Evolutionary conservation across 768 basidiomycete species (phyloP).

Genomic region (Xanthoconium purpureum): DNA sequence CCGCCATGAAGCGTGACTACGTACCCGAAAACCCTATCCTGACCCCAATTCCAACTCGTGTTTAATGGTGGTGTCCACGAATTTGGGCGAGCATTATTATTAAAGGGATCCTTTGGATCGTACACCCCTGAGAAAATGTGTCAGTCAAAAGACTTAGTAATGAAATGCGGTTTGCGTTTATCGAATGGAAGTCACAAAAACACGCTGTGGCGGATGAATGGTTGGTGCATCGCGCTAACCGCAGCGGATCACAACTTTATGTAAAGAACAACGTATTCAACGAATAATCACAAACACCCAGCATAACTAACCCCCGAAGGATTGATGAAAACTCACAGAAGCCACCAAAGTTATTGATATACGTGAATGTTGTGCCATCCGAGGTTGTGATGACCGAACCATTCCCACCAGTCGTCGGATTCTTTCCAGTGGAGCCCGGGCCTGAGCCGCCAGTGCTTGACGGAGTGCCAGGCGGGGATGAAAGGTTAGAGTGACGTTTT

Average conservation of each 20-base stretch:
- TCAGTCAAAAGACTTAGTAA: background rate
- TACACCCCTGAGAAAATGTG: constrained; percentile 46
- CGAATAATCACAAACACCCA: background rate
- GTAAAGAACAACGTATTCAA: background rate
- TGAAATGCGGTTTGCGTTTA: background rate
- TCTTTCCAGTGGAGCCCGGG: constrained; percentile 8
- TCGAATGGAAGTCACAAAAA: background rate
- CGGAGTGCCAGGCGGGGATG: background rate
- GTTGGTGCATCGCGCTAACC: background rate
- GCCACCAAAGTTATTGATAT: constrained; percentile 75
- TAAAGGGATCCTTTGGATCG: constrained; percentile 72
- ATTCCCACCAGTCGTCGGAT: constrained; percentile 51
- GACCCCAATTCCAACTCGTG: constrained; percentile 67
- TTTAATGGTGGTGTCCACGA: constrained; percentile 80
- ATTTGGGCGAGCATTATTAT: constrained; percentile 70
- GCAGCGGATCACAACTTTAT: background rate
- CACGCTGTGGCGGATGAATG: background rate
- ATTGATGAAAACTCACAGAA: constrained; percentile 47
- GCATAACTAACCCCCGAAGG: background rate
- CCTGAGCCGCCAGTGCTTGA: background rate
- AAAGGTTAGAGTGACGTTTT: constrained; percentile 14
- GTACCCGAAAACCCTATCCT: constrained; percentile 60
- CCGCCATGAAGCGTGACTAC: constrained; percentile 14
- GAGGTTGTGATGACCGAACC: constrained; percentile 62
- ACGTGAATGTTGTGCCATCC: constrained; percentile 72